Base-by-base conservation (phyloP, 768 basidiomycete species). In the Agaricus subrufescens region DNA sequence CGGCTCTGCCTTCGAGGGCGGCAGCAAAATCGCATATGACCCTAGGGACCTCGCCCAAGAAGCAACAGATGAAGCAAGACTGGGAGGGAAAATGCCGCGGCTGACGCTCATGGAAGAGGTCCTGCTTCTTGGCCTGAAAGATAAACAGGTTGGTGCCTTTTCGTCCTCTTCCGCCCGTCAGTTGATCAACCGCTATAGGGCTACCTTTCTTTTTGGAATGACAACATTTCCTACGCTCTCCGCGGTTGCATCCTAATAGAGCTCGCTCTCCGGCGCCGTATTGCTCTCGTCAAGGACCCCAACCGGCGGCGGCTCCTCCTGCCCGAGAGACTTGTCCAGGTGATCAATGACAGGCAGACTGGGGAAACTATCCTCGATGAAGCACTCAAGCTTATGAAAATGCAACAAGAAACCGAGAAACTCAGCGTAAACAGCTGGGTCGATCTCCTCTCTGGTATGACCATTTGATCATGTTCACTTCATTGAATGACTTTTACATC, bases 171-270 rank as follows among this genome's bases (percentile, higher is more conserved):
- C 29, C 42, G 19, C 10, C 34, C 25, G 23, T 19, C 9, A 45
- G 31, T 15, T 19, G 47, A 37, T 49, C 10, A 39, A 2, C 19
- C 19, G 19, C 6, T 14, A 23, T 59, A 78, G 74, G 95, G 95
- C 37, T 97, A 98, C 71, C 84, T 98, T 39, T 96, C 94, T 1
- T 98, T 98, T 69, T 98, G 96, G 96, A 98, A 98, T 73, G 96
- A 99, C 78, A 98, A 98, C 73, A 99, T 99, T 62, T 97, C 94
- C 0, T 99, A 99, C 71, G 95, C 96, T 12, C 81, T 99, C 2
- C 85, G 97, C n/a, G 97, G 97, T 4, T 98, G 96, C 70, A 98
- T 99, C 65, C 83, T 99, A 59, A 88, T 98, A 54, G 96, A 99
- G 69, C 87, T 99, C 58, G 95, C 96, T 0, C 82, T 99, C n/a